Conservation (phyloP, 2,329 filamentous ascomycete species). For the Waltergamsia citrina region DNA sequence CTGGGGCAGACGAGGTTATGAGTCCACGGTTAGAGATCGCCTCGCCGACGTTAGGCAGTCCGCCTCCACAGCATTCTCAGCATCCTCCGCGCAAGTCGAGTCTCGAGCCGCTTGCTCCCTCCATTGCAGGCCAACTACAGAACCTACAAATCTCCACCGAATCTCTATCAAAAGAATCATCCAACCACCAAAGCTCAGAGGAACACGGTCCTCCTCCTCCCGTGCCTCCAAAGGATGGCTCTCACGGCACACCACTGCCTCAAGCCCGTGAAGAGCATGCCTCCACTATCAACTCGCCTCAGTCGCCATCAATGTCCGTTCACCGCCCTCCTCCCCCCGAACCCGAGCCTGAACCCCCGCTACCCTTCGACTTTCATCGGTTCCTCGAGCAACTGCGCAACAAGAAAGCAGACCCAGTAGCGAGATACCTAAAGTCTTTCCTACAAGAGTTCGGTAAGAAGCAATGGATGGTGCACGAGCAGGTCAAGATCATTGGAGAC, state of each 20-base stretch:
- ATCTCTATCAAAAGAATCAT: constrained; percentile 25
- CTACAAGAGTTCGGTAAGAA: constrained; percentile 91
- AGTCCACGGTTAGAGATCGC: constrained; percentile 77
- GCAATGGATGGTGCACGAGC: constrained; percentile 99
- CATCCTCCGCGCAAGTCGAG: constrained; percentile 83
- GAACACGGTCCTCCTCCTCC: constrained; percentile 41
- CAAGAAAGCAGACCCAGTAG: constrained; percentile 95
- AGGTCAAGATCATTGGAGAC: constrained; percentile 97
- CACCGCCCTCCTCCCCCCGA: constrained; percentile 63
- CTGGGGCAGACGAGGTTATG: constrained; percentile 78
- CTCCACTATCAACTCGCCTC: constrained; percentile 20
- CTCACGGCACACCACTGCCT: constrained; percentile 27
- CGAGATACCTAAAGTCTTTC: constrained; percentile 91
- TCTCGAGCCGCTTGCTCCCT: constrained; percentile 58
- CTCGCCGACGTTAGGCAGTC: constrained; percentile 63
- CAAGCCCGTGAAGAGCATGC: constrained; percentile 27
- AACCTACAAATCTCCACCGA: constrained; percentile 28
- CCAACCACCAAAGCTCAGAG: constrained; percentile 24
- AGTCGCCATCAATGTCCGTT: constrained; percentile 38
- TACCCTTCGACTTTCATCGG: constrained; percentile 94
- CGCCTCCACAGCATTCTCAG: constrained; percentile 36
- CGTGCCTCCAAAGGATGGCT: constrained; percentile 50
- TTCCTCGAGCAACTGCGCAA: constrained; percentile 94
- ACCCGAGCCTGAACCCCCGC: constrained; percentile 67
- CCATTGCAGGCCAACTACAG: constrained; percentile 29